Evolutionary conservation across 176 grass and related monocot genomes (phyloP).

Genomic region (Pontederia crassipes): DNA sequence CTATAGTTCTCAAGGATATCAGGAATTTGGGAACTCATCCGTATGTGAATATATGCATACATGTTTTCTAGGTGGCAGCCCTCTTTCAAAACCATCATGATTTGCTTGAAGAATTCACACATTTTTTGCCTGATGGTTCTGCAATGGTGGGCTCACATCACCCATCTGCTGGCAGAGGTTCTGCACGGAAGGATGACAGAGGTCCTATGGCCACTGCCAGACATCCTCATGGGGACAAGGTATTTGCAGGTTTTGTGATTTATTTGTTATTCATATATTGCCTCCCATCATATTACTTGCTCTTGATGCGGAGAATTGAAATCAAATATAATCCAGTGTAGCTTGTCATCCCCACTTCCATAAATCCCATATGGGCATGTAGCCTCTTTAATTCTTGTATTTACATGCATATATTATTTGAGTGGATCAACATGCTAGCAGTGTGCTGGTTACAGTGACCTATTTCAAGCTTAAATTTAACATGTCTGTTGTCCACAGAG

Average conservation of each 20-base stretch:
- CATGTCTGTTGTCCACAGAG: conserved; percentile 39
- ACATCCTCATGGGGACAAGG: conserved; percentile 58
- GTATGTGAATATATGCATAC: not conserved
- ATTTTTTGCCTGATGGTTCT: conserved; percentile 35
- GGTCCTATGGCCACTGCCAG: conserved; percentile 40
- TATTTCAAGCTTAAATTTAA: conserved; percentile 4
- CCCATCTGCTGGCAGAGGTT: conserved; percentile 33
- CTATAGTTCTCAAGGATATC: not conserved
- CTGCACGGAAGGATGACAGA: conserved; percentile 50
- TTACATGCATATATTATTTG: not conserved
- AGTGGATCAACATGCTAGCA: not conserved
- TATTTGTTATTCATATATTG: not conserved
- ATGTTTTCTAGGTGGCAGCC: conserved; percentile 21
- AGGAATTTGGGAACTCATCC: not conserved
- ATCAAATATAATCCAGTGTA: not conserved
- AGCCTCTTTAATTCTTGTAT: not conserved
- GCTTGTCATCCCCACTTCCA: no score
- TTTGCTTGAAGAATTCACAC: conserved; percentile 29
- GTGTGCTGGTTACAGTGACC: conserved; percentile 7
- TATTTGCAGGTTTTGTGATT: conserved; percentile 9
- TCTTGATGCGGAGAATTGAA: not conserved
- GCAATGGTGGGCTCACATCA: conserved; percentile 24
- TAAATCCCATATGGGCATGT: no score
- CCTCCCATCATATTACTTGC: not conserved
- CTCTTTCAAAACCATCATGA: conserved; percentile 31